Base-by-base conservation (phyloP, 208 protist species). In the Tritrichomonas musculus region DNA sequence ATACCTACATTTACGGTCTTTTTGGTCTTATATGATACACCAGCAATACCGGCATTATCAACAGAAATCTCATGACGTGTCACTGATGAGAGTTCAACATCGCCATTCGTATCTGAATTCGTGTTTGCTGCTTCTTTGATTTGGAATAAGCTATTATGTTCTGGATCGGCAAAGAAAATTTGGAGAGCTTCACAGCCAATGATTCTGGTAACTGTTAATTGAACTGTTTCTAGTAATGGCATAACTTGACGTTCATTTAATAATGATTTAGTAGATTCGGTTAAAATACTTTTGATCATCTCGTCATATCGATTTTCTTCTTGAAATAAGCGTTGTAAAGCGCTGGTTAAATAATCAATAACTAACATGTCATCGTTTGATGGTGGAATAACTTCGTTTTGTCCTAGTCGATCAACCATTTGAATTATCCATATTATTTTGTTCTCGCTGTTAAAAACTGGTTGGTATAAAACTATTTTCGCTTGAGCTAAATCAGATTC, bases 111-210 rank as follows among this genome's bases (percentile, higher is more conserved):
- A 30, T 82, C 73, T 8, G 44, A 20, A 50, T 82, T 39, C 33
- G 33, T 82, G 4, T 50, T 36, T 9, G 73, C 73, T 3, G 47
- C 41, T 57, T 88, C 77, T 57, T 49, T 53, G 33, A 88, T 22
- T 39, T 88, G 41, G 5, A 88, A 44, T 88, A 88, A 57, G 25
- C 8, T 22, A 39, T 88, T 88, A 0, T 88, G 14, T 39, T 53
- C 44, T 33, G 33, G 14, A 39, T 88, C 77, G 0, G 47, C 77
- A 47, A 88, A 88, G 30, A 60, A 88, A 88, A 88, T 36, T 57
- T 57, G 77, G 4, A 88, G 47, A 53, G n/a, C 30, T 88, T 88
- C 77, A 50, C 77, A 88, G 20, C 77, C 77, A 88, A 88, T 57
- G 36, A 88, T 49, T 39, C 47, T 53, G 5, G 41, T 53, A 0